Evolutionary conservation across 2,329 filamentous ascomycete genomes (phyloP).

Genomic region (Nigrospora oryzae): DNA sequence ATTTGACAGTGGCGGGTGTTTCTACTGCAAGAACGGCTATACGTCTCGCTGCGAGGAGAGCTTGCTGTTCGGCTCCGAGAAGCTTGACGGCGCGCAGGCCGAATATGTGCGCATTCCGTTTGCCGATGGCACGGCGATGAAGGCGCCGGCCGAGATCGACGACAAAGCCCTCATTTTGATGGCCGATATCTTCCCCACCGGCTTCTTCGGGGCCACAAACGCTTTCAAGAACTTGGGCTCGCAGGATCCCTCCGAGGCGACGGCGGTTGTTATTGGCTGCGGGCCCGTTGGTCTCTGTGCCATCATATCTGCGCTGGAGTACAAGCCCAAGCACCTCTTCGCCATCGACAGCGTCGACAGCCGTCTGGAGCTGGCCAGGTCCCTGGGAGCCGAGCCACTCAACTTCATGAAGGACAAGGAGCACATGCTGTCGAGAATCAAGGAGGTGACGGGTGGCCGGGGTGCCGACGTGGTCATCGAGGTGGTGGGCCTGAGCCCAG

Average conservation of each 20-base stretch:
- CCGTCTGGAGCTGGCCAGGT: constrained; percentile 63
- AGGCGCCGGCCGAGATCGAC: constrained; percentile 61
- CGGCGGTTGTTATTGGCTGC: constrained; percentile 75
- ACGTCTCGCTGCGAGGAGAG: constrained; percentile 69
- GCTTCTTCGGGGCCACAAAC: constrained; percentile 75
- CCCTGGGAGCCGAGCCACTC: constrained; percentile 72
- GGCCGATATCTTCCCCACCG: constrained; percentile 87
- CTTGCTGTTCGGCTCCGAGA: constrained; percentile 60
- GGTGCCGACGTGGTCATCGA: constrained; percentile 83
- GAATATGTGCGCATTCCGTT: constrained; percentile 75
- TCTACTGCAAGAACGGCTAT: constrained; percentile 72
- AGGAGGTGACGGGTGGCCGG: constrained; percentile 67
- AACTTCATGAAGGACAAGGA: constrained; percentile 65
- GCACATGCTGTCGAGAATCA: constrained; percentile 59
- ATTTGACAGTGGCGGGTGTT: constrained; percentile 57
- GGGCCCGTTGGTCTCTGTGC: constrained; percentile 82
- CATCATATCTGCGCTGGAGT: constrained; percentile 67
- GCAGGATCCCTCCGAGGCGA: constrained; percentile 54
- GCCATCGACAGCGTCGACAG: constrained; percentile 72
- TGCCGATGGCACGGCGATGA: constrained; percentile 73
- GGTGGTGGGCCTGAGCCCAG: constrained; percentile 63
- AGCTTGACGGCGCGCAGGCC: constrained; percentile 71
- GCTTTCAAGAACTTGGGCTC: constrained; percentile 58
- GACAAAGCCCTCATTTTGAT: constrained; percentile 74
- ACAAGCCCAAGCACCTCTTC: constrained; percentile 66